These are phyloP conservation scores for Tilletia setariae DNA, from an alignment of 1,284 basidiomycete genomes.

Conservation along the genomic window DNA sequence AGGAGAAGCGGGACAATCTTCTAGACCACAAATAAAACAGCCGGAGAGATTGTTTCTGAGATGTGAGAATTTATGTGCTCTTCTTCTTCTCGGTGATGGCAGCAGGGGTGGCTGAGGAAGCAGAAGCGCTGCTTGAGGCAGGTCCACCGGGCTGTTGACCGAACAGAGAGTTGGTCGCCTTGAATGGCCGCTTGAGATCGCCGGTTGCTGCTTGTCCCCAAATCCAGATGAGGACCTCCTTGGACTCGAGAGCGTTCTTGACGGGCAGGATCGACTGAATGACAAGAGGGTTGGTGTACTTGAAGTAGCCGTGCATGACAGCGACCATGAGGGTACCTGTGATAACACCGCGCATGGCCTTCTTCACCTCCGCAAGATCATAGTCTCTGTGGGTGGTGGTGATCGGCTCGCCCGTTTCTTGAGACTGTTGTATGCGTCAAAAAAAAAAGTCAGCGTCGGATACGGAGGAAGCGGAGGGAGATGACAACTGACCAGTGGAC, in stretches of 20 bases:
- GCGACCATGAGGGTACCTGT: slow-evolving; percentile 55
- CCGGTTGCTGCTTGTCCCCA: slow-evolving; percentile 64
- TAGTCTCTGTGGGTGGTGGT: slow-evolving; percentile 93
- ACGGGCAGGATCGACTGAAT: slow-evolving; percentile 53
- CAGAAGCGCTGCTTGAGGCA: neutral
- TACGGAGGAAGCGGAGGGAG: neutral
- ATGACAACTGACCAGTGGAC: slow-evolving; percentile 23
- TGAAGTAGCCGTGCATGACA: slow-evolving; percentile 53
- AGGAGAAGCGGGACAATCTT: too few relatives aligned
- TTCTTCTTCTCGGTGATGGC: slow-evolving; percentile 15
- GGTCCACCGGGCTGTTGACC: slow-evolving; percentile 50
- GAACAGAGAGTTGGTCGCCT: slow-evolving; percentile 69
- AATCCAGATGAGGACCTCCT: slow-evolving; percentile 53
- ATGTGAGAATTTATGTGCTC: neutral
- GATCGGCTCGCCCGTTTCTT: slow-evolving; percentile 73
- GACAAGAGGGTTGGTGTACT: slow-evolving; percentile 53
- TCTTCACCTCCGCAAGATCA: slow-evolving; percentile 79
- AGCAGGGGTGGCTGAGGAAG: neutral
- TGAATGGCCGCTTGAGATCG: slow-evolving; percentile 88
- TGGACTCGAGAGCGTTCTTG: slow-evolving; percentile 53
- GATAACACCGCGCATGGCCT: slow-evolving; percentile 66
- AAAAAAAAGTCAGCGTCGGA: neutral
- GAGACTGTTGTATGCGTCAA: slow-evolving; percentile 51
- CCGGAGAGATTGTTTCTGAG: too few relatives aligned
- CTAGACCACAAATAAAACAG: too few relatives aligned